Percentiles rank a stretch among this genome's conserved stretches.
phyloP scores from a whole-genome alignment of 148 eudicot genomes.

The Talinum fruticosum region DNA sequence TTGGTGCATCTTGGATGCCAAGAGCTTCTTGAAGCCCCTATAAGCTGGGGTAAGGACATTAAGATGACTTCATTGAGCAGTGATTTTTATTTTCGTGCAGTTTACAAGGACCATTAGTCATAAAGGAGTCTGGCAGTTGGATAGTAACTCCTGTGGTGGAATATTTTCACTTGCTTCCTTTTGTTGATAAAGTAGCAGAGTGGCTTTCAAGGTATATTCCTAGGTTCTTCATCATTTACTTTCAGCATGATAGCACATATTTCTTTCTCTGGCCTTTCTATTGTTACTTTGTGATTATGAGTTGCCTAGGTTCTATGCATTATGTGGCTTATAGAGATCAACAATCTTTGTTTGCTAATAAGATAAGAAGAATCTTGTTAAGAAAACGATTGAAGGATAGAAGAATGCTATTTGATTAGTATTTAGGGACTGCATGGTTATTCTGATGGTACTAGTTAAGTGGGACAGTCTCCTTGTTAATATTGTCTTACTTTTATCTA shows the following conservation, averaged over 20 bases:
- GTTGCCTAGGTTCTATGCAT: neutral
- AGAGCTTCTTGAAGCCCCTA: neutral
- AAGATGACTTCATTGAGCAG: conserved; percentile 1
- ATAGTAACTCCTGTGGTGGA: conserved; percentile 53
- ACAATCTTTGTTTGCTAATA: neutral
- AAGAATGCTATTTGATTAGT: neutral
- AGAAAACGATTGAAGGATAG: neutral
- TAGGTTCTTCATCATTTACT: conserved; percentile 1
- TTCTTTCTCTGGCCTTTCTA: neutral
- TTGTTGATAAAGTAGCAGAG: conserved; percentile 43
- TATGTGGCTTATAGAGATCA: neutral
- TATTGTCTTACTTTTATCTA: no score
- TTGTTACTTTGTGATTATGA: neutral
- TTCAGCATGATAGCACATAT: conserved; percentile 2
- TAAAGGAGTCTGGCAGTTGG: conserved; percentile 46
- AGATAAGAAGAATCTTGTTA: neutral
- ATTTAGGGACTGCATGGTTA: neutral
- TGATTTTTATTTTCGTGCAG: conserved; percentile 36
- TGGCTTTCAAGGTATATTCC: conserved; percentile 59
- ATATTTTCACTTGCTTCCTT: conserved; percentile 78
- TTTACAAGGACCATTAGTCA: conserved; percentile 71
- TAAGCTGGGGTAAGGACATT: neutral
- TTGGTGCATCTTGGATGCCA: neutral
- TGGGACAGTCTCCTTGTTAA: no score
- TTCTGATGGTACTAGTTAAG: no score